These are phyloP conservation scores for Metarhizium rileyi DNA, from an alignment of 2,329 filamentous ascomycete genomes.

Conservation along the genomic window DNA sequence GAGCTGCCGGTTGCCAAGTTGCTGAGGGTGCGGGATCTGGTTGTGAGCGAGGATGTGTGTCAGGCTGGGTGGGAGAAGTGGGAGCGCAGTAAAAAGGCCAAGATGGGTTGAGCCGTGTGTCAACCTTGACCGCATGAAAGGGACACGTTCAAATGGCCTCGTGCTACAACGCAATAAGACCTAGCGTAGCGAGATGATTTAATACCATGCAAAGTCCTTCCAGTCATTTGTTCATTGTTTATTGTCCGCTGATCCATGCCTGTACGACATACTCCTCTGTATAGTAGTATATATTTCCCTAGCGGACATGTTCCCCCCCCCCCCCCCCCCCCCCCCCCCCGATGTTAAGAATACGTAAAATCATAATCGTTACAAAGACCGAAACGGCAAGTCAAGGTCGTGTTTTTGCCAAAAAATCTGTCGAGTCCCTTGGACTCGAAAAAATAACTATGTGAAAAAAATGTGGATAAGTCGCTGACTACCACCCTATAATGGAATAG, in stretches of 20 bases:
- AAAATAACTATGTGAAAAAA: no score
- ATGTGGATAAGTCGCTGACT: no score
- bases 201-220: no score
- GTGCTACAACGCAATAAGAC: no score
- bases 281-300: not conserved
- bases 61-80: slow-evolving; percentile 93
- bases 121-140: not conserved
- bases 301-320: no score
- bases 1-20: slow-evolving; percentile 54
- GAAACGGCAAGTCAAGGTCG: no score
- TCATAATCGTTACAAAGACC: no score
- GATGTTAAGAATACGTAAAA: no score
- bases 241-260: not conserved
- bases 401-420: no score
- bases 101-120: slow-evolving; percentile 6
- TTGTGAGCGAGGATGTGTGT: slow-evolving; percentile 77
- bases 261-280: not conserved
- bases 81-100: slow-evolving; percentile 44
- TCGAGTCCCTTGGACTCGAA: no score
- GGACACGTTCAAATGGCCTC: not conserved
- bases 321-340: no score
- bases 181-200: no score
- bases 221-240: not conserved
- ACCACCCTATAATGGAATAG: not conserved
- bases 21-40: slow-evolving; percentile 70